phyloP scores from a whole-genome alignment of 176 grass and related monocot genomes.

The Ananas comosus region DNA sequence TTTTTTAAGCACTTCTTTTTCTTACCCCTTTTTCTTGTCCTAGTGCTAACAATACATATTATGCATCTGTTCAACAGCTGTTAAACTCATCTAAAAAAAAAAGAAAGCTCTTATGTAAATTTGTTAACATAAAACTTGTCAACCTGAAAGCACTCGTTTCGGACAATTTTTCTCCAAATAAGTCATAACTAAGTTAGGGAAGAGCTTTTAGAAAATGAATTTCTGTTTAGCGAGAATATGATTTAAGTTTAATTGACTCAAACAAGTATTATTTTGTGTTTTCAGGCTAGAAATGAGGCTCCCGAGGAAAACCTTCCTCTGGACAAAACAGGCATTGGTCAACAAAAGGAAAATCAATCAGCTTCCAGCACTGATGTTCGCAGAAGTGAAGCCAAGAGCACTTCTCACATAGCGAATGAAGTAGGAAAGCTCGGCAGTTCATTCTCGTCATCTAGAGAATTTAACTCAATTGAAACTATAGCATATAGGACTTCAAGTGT shows the following conservation, averaged over 20 bases:
- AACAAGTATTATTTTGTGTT: slow-evolving; percentile 10
- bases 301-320: slow-evolving; percentile 15
- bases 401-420: slow-evolving; percentile 24
- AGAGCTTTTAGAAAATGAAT: no score
- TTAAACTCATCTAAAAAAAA: no score
- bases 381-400: slow-evolving; percentile 31
- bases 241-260: not conserved
- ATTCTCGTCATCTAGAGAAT: slow-evolving; percentile 7
- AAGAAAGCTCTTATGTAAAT: no score
- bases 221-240: no score
- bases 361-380: slow-evolving; percentile 11
- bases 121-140: no score
- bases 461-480: slow-evolving; percentile 24
- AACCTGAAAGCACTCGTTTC: no score
- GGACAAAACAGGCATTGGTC: slow-evolving; percentile 19
- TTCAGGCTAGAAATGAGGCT: slow-evolving; percentile 30
- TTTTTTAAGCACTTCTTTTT: not conserved
- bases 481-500: slow-evolving; percentile 20
- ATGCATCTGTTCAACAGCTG: no score
- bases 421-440: slow-evolving; percentile 6
- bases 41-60: no score
- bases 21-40: not conserved
- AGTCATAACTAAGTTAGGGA: no score
- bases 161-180: no score
- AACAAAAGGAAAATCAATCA: slow-evolving; percentile 29